Evolutionary conservation across 106 monocot species (phyloP), one percentile per base, ranked within the genome.

Genomic region (Narthecium ossifragum): DNA sequence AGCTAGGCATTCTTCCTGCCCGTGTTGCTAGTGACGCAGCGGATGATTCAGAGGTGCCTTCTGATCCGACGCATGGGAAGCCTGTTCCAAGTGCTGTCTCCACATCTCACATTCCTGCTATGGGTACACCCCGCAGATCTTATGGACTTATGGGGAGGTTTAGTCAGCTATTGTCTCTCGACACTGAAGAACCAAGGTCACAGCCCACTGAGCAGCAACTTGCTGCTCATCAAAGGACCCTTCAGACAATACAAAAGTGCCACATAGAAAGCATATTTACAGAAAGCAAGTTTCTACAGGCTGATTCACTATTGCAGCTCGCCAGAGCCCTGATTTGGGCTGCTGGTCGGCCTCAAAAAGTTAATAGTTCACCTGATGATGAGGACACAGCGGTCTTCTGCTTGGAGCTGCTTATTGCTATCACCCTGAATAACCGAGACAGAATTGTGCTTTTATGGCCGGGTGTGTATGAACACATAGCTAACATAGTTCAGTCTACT

Each of bases 251-350:
- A 3, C 64, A 75, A 62, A 82, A 83, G 63, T 88, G 87, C 52
- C 78, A 73, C 55, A 83, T 83, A 62, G 75, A 78, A 26, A 82
- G 53, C 59, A 79, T 88, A 72, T 88, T 88, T 53, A 68, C 79
- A 14, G 87, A 88, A 46, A 88, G 87, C 75, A 88, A 88, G 38
- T 88, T 88, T 49, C 61, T 88, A 27, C 87, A 88, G n/a, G 72
- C 87, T 26, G 87, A 88, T 18, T 88, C 87, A 8, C 51, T 88
- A 12, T 33, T 69, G 22, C 67, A 88, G 31, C 78, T 88, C 10
- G 72, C 79, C n/a, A 72, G 62, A 47, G 75, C 87, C 39, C 79
- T 88, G 27, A 75, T 79, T 39, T 57, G 62, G 67, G 72, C 79
- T 25, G 87, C 82, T 14, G 79, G 78, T 32, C 72, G 60, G 25